A percentile compares a stretch with the other conserved stretches of the same genome.
These are phyloP conservation scores for Hymenochaete sp. DNA, from an alignment of 1,284 basidiomycete genomes.

Conservation along the genomic window DNA sequence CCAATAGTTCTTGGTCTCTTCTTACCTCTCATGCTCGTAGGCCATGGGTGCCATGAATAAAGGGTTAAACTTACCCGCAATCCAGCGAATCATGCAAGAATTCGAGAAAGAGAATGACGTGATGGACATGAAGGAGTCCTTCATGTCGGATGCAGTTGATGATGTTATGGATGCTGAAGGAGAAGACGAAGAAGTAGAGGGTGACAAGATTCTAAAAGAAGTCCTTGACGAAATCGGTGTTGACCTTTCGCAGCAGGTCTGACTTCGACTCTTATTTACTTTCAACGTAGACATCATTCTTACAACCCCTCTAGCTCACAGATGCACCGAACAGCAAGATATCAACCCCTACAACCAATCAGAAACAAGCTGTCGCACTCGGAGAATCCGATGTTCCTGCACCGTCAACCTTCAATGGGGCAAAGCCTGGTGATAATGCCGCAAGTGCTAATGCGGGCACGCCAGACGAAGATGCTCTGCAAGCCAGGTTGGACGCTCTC, in stretches of 20 bases:
- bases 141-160: slow-evolving; percentile 99
- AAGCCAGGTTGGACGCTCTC: slow-evolving; percentile 79
- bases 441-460: slow-evolving; percentile 34
- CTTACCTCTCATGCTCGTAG: slow-evolving; percentile 32
- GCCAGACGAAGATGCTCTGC: slow-evolving; percentile 82
- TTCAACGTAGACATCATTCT: neutral
- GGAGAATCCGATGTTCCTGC: slow-evolving; percentile 49
- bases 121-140: slow-evolving; percentile 99
- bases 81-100: slow-evolving; percentile 94
- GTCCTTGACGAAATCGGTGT: slow-evolving; percentile 98
- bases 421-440: slow-evolving; percentile 28
- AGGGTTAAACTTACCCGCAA: slow-evolving; percentile 88
- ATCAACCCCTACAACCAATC: slow-evolving; percentile 53
- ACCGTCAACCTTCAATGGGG: slow-evolving; percentile 19
- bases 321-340: slow-evolving; percentile 72
- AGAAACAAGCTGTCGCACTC: slow-evolving; percentile 72
- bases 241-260: slow-evolving; percentile 82
- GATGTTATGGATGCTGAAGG: slow-evolving; percentile 94
- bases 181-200: slow-evolving; percentile 93
- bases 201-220: slow-evolving; percentile 92
- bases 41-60: slow-evolving; percentile 99
- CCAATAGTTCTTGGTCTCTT: slow-evolving; percentile 12
- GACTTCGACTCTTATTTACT: slow-evolving; percentile 20
- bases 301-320: slow-evolving; percentile 48
- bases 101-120: slow-evolving; percentile 95